Percentiles rank a stretch among this genome's conserved stretches.
These are phyloP conservation scores for Podila epigama DNA, from an alignment of 192 early-diverging fungal species.

Conservation along the genomic window DNA sequence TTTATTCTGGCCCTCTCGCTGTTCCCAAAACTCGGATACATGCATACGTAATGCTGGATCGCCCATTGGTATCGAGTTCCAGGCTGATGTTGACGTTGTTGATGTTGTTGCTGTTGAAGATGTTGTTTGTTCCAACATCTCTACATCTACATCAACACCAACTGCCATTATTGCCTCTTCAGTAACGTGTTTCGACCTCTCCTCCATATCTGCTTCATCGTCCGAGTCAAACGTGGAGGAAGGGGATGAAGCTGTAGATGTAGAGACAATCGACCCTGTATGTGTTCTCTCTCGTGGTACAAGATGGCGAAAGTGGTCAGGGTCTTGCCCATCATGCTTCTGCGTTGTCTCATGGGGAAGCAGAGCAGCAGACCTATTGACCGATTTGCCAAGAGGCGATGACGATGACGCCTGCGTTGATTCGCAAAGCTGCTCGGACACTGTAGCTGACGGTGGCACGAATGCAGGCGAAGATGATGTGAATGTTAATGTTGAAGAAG, in stretches of 20 bases:
- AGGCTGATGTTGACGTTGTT: neutral
- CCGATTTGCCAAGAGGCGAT: no score
- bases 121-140: neutral
- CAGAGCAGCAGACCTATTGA: no score
- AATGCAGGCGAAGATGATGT: no score
- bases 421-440: no score
- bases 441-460: no score
- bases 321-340: neutral
- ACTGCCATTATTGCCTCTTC: slow-evolving; percentile 2
- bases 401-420: no score
- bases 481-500: no score
- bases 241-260: slow-evolving; percentile 11
- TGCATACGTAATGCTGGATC: no score
- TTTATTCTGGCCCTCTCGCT: no score
- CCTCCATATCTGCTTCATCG: slow-evolving; percentile 10
- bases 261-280: neutral
- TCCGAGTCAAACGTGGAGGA: neutral
- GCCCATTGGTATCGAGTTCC: neutral
- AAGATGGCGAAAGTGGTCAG: neutral
- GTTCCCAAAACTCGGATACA: no score
- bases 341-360: no score
- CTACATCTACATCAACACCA: neutral
- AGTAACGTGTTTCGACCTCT: neutral
- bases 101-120: neutral
- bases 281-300: neutral